Evolutionary conservation across 2,329 filamentous ascomycete species (phyloP), one percentile per base, ranked within the genome.

Genomic region (Aureobasidium sp.): DNA sequence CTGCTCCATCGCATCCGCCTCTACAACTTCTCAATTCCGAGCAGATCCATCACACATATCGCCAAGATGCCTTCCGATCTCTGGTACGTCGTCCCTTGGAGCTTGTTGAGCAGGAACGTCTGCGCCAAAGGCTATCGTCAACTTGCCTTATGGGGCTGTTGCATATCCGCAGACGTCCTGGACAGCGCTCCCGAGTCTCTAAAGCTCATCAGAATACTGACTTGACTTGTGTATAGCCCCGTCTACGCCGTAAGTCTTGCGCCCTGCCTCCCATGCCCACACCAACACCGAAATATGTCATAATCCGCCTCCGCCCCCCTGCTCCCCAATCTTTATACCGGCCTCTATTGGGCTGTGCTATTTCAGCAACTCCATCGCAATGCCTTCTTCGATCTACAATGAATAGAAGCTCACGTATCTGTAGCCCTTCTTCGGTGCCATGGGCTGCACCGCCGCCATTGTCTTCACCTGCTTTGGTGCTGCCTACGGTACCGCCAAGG

Each of bases 401-500:
- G 37, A 63, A 54, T 21, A 59, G 16, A 52, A 69, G 65, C 69
- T 73, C 67, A 74, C 41, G 44, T 54, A 47, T 48, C 41, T 60
- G 67, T 74, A 87, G 85, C 87, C 92, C 79, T 97, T 97, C 83
- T 97, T 97, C 74, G 91, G 92, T 81, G 91, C 91, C 77, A 94
- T 97, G 89, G 92, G 92, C 77, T 97, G 92, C 85, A 94, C 88
- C 72, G 89, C 86, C 68, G 91, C 91, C 78, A 96, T 96, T 74
- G 90, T 96, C 74, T 96, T 96, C 84, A 96, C 91, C 76, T 96
- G 91, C 79, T 87, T 96, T 71, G 91, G 94, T 76, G 94, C 94
- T 74, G 91, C 94, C 70, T 99, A 97, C 81, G 94, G 94, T 79
- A 99, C 94, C 70, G 94, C 94, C 76, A 99, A 99, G 86, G 95